phyloP scores from a whole-genome alignment of 2,329 filamentous ascomycete species.

The Fusarium temperatum region DNA sequence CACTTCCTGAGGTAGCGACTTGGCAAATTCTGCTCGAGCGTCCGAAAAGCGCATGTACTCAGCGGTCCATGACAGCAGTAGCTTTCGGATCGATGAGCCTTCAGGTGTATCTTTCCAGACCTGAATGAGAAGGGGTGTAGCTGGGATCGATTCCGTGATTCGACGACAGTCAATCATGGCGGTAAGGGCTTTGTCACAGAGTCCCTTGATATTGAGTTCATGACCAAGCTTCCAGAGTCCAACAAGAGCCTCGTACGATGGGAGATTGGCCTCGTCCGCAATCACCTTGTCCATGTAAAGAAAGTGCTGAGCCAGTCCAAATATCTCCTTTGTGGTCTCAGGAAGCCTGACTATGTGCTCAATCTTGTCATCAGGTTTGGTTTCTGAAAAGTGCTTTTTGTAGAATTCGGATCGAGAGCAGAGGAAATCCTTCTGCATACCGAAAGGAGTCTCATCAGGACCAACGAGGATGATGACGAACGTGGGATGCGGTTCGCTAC shows the following conservation, averaged over 20 bases:
- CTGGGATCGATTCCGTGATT: conserved; percentile 63
- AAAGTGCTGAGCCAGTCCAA: conserved; percentile 64
- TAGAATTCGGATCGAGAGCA: conserved; percentile 62
- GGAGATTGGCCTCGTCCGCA: conserved; percentile 52
- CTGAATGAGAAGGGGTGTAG: conserved; percentile 66
- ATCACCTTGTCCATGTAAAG: conserved; percentile 62
- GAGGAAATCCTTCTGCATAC: conserved; percentile 67
- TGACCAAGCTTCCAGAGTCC: conserved; percentile 66
- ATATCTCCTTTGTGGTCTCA: conserved; percentile 58
- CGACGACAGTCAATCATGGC: conserved; percentile 66
- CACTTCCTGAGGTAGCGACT: conserved; percentile 69
- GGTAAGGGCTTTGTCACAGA: conserved; percentile 65
- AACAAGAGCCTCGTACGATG: conserved; percentile 64
- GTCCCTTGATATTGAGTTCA: conserved; percentile 60
- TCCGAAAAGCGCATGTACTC: conserved; percentile 70
- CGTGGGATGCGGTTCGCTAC: conserved; percentile 62
- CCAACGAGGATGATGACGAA: conserved; percentile 66
- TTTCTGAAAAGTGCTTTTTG: conserved; percentile 54
- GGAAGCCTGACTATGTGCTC: conserved; percentile 62
- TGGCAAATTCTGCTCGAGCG: conserved; percentile 65
- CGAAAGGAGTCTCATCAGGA: conserved; percentile 61
- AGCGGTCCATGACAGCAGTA: conserved; percentile 69
- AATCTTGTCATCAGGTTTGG: conserved; percentile 49
- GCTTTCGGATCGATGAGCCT: conserved; percentile 65
- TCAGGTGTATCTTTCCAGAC: conserved; percentile 71